phyloP scores from a whole-genome alignment of 2,329 filamentous ascomycete species.

The Nemania sp. region DNA sequence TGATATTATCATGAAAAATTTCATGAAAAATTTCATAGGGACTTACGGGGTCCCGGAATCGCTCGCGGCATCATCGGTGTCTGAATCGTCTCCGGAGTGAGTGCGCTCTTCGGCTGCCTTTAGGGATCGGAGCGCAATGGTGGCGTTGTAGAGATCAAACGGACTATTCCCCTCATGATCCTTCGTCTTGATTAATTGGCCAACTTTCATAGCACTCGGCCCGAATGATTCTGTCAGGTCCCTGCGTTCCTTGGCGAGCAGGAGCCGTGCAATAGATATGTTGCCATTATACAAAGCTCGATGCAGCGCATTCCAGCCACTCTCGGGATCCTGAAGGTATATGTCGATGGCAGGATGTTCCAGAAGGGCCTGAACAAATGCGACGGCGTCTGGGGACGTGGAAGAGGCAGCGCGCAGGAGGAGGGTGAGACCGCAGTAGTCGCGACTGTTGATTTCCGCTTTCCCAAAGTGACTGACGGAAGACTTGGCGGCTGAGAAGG shows the following conservation, averaged over 20 bases:
- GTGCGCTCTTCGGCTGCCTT: slow-evolving; percentile 42
- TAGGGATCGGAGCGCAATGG: slow-evolving; percentile 77
- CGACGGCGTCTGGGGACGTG: slow-evolving; percentile 66
- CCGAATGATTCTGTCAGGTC: slow-evolving; percentile 65
- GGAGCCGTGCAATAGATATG: slow-evolving; percentile 78
- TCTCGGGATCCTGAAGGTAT: slow-evolving; percentile 86
- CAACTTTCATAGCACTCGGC: slow-evolving; percentile 63
- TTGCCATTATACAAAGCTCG: slow-evolving; percentile 90
- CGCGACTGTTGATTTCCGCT: slow-evolving; percentile 82
- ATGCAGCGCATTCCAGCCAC: slow-evolving; percentile 94
- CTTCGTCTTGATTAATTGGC: slow-evolving; percentile 89
- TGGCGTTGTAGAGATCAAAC: slow-evolving; percentile 89
- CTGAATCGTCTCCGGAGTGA: slow-evolving; percentile 56
- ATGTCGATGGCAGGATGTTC: slow-evolving; percentile 84
- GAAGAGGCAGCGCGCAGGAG: slow-evolving; percentile 85
- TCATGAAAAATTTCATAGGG: neutral
- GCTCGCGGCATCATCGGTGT: slow-evolving; percentile 56
- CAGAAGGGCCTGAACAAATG: slow-evolving; percentile 78
- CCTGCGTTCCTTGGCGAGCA: slow-evolving; percentile 77
- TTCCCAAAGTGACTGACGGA: slow-evolving; percentile 50
- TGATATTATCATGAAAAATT: no score
- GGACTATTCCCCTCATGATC: slow-evolving; percentile 94
- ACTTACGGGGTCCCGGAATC: slow-evolving; percentile 34
- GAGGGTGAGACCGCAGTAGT: slow-evolving; percentile 79
- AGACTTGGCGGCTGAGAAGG: slow-evolving; percentile 50